These are phyloP conservation scores for Triangularia verruculosa DNA, from an alignment of 2,329 filamentous ascomycete genomes.

Conservation along the genomic window DNA sequence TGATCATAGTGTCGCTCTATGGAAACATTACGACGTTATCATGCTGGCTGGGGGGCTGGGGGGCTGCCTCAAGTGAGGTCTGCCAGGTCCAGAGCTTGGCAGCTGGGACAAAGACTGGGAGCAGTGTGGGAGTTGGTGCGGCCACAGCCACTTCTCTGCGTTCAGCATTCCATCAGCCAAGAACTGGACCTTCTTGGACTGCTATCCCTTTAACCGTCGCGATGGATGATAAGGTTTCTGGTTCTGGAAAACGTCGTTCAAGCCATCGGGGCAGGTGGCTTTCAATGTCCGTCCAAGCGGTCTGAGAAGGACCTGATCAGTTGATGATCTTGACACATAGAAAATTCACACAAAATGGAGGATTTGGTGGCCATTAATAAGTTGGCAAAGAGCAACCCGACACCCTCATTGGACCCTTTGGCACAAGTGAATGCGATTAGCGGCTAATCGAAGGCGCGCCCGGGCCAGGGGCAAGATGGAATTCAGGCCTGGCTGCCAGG, in stretches of 20 bases:
- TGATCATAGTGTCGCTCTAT: not conserved
- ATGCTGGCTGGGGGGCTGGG: not conserved
- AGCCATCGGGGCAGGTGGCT: not conserved
- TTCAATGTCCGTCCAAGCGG: not conserved
- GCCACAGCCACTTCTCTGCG: not conserved
- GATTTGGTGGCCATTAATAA: not conserved
- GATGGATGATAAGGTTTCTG: not conserved
- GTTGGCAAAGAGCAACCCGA: not conserved
- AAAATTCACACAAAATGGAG: not conserved
- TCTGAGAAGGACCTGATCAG: not conserved
- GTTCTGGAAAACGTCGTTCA: not conserved
- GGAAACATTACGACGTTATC: not conserved
- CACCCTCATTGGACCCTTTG: not conserved
- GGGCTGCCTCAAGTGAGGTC: not conserved
- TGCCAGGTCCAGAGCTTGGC: not conserved
- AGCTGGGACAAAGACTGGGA: not conserved
- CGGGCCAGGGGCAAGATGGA: not conserved
- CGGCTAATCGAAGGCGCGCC: not conserved
- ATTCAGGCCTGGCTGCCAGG: not conserved
- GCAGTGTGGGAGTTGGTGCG: not conserved
- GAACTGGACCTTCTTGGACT: not conserved
- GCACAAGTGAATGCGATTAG: not conserved
- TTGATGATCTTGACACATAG: not conserved
- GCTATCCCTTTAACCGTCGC: not conserved
- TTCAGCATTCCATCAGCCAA: slow-evolving; percentile 9